Evolutionary conservation across 202 grass and related monocot species (phyloP), one percentile per base, ranked within the genome.

Genomic region (Zoysia matrella): DNA sequence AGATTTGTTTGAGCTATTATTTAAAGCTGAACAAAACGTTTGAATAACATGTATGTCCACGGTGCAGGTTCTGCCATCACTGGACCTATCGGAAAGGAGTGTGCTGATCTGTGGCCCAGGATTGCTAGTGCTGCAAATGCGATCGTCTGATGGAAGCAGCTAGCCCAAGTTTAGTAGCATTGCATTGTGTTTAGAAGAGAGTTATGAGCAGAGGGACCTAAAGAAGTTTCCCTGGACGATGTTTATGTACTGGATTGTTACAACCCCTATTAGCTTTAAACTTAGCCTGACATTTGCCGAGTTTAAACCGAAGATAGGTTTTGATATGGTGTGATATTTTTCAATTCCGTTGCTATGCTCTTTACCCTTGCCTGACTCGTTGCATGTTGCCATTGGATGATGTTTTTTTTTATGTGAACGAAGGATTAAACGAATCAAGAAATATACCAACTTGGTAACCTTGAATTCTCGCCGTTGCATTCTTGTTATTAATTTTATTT

Each of bases 61-160:
- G 22, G 22, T 22, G 22, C 22, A 22, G 22, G 22, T 22, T 22
- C 22, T 22, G 22, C 22, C 22, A 22, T 22, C 22, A 22, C 22
- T 22, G 22, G 22, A 22, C 22, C 22, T 22, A 22, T 22, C 22
- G 22, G 22, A 22, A 22, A 22, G 22, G 22, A 22, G 22, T 22
- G 22, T 22, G 22, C 22, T 22, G 22, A 22, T 22, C 22, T 22
- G 22, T 22, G 22, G 22, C 22, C 22, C 22, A 22, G 22, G 22
- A 22, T 22, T 22, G 22, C 22, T 22, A 22, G 22, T 22, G 22
- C 22, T 22, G 22, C 94, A 18, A 97, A 97, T 66, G 94, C 94
- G 0, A 97, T 97, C 1, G 94, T 97, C 15, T 97, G 56, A 82
- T 82, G 4, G 41, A 67, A 83, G 68, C 63, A 81, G 66, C 47